phyloP scores from a whole-genome alignment of 345 rosid species.

The Gossypium longicalyx region DNA sequence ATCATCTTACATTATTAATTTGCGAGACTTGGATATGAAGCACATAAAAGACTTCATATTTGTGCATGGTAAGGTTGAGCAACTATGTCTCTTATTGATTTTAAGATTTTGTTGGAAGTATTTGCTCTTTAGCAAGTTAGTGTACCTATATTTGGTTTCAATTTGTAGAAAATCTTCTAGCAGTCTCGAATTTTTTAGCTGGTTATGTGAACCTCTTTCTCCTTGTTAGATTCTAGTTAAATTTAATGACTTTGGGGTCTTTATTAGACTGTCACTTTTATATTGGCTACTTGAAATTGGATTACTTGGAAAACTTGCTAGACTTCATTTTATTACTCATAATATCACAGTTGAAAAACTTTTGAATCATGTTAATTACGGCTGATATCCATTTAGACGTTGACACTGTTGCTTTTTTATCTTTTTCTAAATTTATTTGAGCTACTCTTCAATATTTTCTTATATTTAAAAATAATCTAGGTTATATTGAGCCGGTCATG shows the following conservation, averaged over 20 bases:
- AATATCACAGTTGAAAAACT: background rate
- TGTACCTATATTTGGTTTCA: background rate
- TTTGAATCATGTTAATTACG: background rate
- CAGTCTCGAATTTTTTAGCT: background rate
- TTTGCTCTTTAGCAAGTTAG: background rate
- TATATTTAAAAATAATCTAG: slow-evolving; percentile 41
- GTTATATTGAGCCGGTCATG: slow-evolving; percentile 95
- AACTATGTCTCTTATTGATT: slow-evolving; percentile 6
- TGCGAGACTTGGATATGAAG: slow-evolving; percentile 84
- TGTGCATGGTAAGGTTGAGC: slow-evolving; percentile 63
- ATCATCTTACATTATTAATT: slow-evolving; percentile 78
- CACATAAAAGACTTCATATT: slow-evolving; percentile 92
- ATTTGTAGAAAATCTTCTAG: background rate
- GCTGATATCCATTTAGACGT: background rate
- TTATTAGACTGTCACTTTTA: background rate
- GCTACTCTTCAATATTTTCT: slow-evolving; percentile 16
- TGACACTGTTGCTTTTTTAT: background rate
- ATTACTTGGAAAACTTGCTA: background rate
- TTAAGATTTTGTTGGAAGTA: background rate
- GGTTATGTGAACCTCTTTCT: background rate
- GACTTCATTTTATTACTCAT: background rate
- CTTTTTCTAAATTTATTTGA: background rate
- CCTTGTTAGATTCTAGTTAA: slow-evolving; percentile 3
- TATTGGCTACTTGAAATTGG: background rate
- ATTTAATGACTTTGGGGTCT: background rate